Evolutionary conservation across 345 rosid genomes (phyloP), one percentile per base, ranked within the genome.

Genomic region (Toxicodendron radicans): DNA sequence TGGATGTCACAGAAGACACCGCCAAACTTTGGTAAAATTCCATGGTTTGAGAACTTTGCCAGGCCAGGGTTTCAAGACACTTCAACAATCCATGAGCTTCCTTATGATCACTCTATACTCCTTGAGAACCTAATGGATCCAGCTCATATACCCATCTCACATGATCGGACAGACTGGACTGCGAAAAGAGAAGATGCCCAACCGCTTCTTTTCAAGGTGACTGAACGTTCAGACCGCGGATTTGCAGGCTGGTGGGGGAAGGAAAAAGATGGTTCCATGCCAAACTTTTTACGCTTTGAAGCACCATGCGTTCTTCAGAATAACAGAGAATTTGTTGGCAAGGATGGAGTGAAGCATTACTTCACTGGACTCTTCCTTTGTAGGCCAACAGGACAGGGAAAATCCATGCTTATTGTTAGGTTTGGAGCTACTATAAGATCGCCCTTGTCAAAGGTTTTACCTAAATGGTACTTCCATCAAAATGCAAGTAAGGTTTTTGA

Each of bases 91-190:
- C 97, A 95, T 38, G 97, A 91, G 84, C 91, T 95, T 73, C 99
- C 99, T 10, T 95, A 92, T 52, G 99, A 95, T 73, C 99, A 92
- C 79, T 92, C 97, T 58, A 92, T 95, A 76, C 97, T 95, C 18
- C 91, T 92, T 2, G 97, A 95, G 83, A 95, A 95, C 81, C 91
- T 95, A 41, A 95, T 95, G 99, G 99, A 95, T 83, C 99, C 97
- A 0, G 97, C 99, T 30, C 99, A 95, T 73, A 74, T 95, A 20
- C 99, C 97, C 7, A 92, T 95, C 73, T 95, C 99, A 27, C 97
- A 95, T 63, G 97, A 95, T 69, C 79, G 95, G 73, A 92, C 99
- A 2, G 99, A 95, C 64, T 88, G 92, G 85, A 81, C 85, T 6
- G 97, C 97, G 0, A 95, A 82, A 78, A 85, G 99, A 72, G 97